phyloP scores from a whole-genome alignment of 2,329 filamentous ascomycete species.

The Mycocentrospora acerina region DNA sequence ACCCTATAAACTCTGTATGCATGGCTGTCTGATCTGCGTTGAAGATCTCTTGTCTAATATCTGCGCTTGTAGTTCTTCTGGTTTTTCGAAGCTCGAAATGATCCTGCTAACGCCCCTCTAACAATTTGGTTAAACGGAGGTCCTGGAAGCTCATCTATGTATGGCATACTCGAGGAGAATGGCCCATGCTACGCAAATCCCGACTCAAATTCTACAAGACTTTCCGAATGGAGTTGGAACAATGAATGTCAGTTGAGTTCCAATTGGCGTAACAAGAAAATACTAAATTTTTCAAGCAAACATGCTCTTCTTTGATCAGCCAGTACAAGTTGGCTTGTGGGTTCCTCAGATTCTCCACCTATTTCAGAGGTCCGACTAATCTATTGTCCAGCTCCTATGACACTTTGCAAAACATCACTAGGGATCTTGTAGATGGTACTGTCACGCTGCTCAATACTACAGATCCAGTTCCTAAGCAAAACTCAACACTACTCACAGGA shows the following conservation, averaged over 20 bases:
- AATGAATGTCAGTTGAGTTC: too few relatives aligned
- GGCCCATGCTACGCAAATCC: constrained; percentile 39
- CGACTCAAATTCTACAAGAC: constrained; percentile 53
- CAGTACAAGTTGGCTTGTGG: constrained; percentile 44
- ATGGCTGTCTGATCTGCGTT: too few relatives aligned
- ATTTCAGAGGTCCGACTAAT: too few relatives aligned
- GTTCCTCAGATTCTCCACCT: too few relatives aligned
- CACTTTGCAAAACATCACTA: constrained; percentile 18
- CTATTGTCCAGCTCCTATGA: constrained; percentile 56
- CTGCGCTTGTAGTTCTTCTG: too few relatives aligned
- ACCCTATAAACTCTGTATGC: constrained; percentile 24
- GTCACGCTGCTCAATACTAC: constrained; percentile 16
- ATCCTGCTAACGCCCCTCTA: constrained; percentile 39
- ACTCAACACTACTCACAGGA: constrained; percentile 18
- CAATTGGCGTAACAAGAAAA: too few relatives aligned
- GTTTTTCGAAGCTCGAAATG: constrained; percentile 52
- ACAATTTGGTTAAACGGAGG: constrained; percentile 58
- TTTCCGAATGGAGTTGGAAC: constrained; percentile 65
- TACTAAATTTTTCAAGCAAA: too few relatives aligned
- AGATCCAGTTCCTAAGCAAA: constrained; percentile 15
- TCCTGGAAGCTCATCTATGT: constrained; percentile 55
- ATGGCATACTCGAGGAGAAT: constrained; percentile 55
- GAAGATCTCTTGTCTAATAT: too few relatives aligned
- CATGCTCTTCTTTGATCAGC: constrained; percentile 44
- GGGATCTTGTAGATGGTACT: constrained; percentile 15